These are phyloP conservation scores for Solioccasus polychromus DNA, from an alignment of 768 basidiomycete species.

Conservation along the genomic window DNA sequence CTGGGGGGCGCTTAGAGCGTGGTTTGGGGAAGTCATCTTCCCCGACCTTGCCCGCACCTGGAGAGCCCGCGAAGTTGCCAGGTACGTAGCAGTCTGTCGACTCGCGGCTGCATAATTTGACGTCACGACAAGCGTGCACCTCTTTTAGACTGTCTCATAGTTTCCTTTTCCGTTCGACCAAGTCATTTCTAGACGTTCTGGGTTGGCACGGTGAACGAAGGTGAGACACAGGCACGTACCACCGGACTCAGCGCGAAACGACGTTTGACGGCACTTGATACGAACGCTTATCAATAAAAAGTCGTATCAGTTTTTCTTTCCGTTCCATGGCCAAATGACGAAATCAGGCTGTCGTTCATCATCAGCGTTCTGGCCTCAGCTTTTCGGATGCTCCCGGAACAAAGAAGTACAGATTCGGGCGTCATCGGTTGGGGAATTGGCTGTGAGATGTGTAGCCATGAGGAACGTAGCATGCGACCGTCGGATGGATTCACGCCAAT, in stretches of 20 bases:
- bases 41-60: not conserved
- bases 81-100: not conserved
- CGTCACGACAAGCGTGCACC: not conserved
- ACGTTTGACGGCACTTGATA: not conserved
- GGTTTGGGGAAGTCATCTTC: not conserved
- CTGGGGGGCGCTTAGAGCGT: too few species aligned
- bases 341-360: not conserved
- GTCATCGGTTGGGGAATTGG: conserved; percentile 1
- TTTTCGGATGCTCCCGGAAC: conserved; percentile 5
- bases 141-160: too few species aligned
- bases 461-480: not conserved
- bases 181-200: not conserved
- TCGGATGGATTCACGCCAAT: not conserved
- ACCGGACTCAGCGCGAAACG: not conserved
- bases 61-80: not conserved
- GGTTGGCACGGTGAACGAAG: not conserved
- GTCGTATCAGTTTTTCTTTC: not conserved
- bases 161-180: not conserved
- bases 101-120: not conserved
- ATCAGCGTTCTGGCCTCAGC: not conserved
- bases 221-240: not conserved
- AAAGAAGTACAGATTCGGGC: not conserved
- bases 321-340: not conserved
- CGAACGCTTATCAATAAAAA: not conserved
- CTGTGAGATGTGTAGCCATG: not conserved